phyloP scores from a whole-genome alignment of 768 basidiomycete species.

The Erythrobasidium yunnanense region DNA sequence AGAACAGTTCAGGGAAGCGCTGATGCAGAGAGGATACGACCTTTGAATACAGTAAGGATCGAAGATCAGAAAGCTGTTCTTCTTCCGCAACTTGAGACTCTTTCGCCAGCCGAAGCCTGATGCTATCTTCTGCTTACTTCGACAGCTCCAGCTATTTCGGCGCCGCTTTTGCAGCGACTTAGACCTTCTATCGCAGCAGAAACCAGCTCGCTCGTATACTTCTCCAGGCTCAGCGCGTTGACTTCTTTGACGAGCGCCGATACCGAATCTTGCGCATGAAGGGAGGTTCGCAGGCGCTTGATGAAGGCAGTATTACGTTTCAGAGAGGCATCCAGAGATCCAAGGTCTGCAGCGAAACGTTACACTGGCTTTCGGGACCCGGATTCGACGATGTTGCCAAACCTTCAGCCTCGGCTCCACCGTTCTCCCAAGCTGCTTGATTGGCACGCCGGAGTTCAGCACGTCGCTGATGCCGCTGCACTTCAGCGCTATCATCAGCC shows the following conservation, averaged over 20 bases:
- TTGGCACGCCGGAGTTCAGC: too few relatives aligned
- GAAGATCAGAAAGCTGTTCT: too few relatives aligned
- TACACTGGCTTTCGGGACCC: too few relatives aligned
- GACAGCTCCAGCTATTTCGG: slow-evolving; percentile 79
- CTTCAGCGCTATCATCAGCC: too few relatives aligned
- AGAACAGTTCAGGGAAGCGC: slow-evolving; percentile 69
- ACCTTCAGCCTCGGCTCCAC: too few relatives aligned
- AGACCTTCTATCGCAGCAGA: slow-evolving; percentile 77
- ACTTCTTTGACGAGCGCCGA: slow-evolving; percentile 70
- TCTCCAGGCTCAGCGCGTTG: slow-evolving; percentile 76
- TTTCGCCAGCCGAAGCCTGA: too few relatives aligned
- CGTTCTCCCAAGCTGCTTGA: too few relatives aligned
- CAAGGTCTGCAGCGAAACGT: slow-evolving; percentile 28
- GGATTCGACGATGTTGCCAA: too few relatives aligned
- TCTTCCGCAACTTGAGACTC: too few relatives aligned
- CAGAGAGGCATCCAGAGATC: slow-evolving; percentile 70
- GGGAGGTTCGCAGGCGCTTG: slow-evolving; percentile 77
- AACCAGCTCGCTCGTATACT: slow-evolving; percentile 90
- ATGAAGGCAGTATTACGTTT: slow-evolving; percentile 93
- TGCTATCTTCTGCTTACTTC: too few relatives aligned
- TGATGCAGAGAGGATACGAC: slow-evolving; percentile 78
- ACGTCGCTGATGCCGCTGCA: too few relatives aligned
- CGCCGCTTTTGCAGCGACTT: slow-evolving; percentile 75
- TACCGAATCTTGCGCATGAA: slow-evolving; percentile 44
- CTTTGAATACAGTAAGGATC: slow-evolving; percentile 50